Conservation (phyloP, 73 alveolate species). For the Strombidium stylifer region DNA sequence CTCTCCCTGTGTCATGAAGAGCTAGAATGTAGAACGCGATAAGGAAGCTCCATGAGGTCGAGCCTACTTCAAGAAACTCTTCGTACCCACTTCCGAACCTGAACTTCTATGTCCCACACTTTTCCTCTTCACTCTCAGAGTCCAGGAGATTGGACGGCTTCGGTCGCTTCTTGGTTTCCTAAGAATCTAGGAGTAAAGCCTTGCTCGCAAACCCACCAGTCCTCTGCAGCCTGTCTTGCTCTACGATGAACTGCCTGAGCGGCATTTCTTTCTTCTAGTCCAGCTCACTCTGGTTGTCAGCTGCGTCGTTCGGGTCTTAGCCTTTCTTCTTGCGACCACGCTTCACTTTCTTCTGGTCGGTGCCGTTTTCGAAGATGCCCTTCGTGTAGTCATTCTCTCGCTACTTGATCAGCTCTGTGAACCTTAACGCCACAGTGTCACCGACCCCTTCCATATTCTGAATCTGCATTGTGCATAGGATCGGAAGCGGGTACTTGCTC, state of each 20-base stretch:
- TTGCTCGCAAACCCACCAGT: too few relatives aligned
- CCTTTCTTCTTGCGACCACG: not conserved
- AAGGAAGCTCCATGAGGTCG: constrained; percentile 36
- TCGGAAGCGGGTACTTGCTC: constrained; percentile 58
- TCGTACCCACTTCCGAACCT: too few relatives aligned
- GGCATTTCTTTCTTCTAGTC: not conserved
- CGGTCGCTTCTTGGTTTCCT: too few relatives aligned
- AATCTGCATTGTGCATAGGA: constrained; percentile 33
- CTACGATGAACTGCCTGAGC: constrained; percentile 3
- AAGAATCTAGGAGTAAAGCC: too few relatives aligned
- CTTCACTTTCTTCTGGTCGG: not conserved
- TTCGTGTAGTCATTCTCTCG: constrained; percentile 45
- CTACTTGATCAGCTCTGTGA: constrained; percentile 21
- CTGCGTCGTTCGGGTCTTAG: constrained; percentile 1
- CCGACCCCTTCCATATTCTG: constrained; percentile 53
- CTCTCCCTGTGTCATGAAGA: constrained; percentile 16
- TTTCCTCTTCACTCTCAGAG: too few relatives aligned
- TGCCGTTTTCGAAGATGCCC: constrained; percentile 7
- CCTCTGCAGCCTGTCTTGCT: constrained; percentile 5
- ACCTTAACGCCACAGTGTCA: constrained; percentile 31
- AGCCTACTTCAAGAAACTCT: constrained; percentile 28
- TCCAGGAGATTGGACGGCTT: too few relatives aligned
- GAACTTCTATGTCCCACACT: too few relatives aligned
- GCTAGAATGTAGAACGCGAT: constrained; percentile 12
- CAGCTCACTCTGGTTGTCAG: too few relatives aligned